Percentiles rank a stretch among this genome's conserved stretches.
Evolutionary conservation across 306 rosid species (phyloP).

Genomic region (Cicer judaicum): DNA sequence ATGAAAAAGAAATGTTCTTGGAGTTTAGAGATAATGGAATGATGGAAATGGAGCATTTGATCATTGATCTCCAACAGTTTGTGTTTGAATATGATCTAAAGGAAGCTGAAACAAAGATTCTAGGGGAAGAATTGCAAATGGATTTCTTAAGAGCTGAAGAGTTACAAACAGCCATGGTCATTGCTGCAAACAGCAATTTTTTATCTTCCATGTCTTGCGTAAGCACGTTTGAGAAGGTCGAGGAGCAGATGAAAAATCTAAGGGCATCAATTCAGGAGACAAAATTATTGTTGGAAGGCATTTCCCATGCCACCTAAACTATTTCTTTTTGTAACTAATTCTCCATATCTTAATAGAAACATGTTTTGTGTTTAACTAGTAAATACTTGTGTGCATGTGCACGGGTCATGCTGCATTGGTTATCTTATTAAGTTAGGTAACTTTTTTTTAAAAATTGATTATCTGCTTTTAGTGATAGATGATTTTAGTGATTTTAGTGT

Average conservation of each 20-base stretch:
- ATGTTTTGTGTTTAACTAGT: slow-evolving; percentile 25
- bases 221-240: slow-evolving; percentile 58
- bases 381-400: no score
- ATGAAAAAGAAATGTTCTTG: slow-evolving; percentile 54
- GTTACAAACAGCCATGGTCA: slow-evolving; percentile 51
- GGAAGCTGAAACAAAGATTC: slow-evolving; percentile 53
- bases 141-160: slow-evolving; percentile 55
- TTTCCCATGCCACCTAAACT: slow-evolving; percentile 50
- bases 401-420: no score
- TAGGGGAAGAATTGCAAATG: slow-evolving; percentile 69
- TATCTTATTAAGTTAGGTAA: no score
- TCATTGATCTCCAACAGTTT: slow-evolving; percentile 50
- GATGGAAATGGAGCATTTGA: slow-evolving; percentile 47
- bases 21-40: slow-evolving; percentile 51
- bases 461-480: no score
- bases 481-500: no score
- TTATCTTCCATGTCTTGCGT: slow-evolving; percentile 50
- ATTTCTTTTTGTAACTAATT: slow-evolving; percentile 32
- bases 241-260: slow-evolving; percentile 59
- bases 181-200: slow-evolving; percentile 54
- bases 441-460: no score
- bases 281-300: slow-evolving; percentile 57
- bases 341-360: slow-evolving; percentile 22
- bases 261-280: slow-evolving; percentile 65
- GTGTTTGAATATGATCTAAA: slow-evolving; percentile 55